Percentiles rank a stretch among this genome's conserved stretches.
phyloP scores from a whole-genome alignment of 1,284 basidiomycete genomes.

The Cryptococcus jaspeensis region DNA sequence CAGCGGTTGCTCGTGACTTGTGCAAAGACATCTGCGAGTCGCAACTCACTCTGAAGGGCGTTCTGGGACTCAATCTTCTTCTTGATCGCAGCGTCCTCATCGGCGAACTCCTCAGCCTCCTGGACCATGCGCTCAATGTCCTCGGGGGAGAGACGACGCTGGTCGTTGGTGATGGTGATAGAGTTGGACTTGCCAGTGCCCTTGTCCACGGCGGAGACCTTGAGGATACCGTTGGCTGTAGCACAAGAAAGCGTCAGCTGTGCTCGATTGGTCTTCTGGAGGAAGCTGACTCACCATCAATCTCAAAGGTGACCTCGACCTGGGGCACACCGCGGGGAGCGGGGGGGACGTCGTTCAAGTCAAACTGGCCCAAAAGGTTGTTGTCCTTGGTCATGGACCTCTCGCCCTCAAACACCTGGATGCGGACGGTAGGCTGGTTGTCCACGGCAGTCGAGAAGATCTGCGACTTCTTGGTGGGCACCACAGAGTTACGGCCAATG shows the following conservation, averaged over 20 bases:
- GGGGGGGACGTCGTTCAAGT: constrained; percentile 87
- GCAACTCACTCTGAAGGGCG: constrained; percentile 55
- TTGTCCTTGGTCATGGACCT: constrained; percentile 96
- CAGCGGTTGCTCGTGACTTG: constrained; percentile 1
- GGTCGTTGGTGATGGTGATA: constrained; percentile 76
- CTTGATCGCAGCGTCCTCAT: constrained; percentile 79
- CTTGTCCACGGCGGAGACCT: constrained; percentile 84
- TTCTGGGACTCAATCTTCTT: constrained; percentile 87
- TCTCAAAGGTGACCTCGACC: constrained; percentile 91
- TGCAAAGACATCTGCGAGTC: neutral
- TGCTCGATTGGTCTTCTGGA: constrained; percentile 11
- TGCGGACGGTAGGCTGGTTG: constrained; percentile 87
- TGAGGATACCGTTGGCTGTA: constrained; percentile 81
- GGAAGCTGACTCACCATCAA: constrained; percentile 59
- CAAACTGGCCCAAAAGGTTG: constrained; percentile 96
- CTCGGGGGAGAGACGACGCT: constrained; percentile 72
- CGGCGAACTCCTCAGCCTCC: constrained; percentile 84
- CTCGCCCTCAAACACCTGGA: constrained; percentile 90
- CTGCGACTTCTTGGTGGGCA: constrained; percentile 96
- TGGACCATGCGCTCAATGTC: constrained; percentile 90
- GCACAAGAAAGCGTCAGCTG: neutral
- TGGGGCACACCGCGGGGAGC: constrained; percentile 94
- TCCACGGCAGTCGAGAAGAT: constrained; percentile 97
- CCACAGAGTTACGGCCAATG: constrained; percentile 87
- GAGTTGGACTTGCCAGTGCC: constrained; percentile 87